These are phyloP conservation scores for Tanacetum coccineum DNA, from an alignment of 129 eudicot genomes.

Conservation along the genomic window DNA sequence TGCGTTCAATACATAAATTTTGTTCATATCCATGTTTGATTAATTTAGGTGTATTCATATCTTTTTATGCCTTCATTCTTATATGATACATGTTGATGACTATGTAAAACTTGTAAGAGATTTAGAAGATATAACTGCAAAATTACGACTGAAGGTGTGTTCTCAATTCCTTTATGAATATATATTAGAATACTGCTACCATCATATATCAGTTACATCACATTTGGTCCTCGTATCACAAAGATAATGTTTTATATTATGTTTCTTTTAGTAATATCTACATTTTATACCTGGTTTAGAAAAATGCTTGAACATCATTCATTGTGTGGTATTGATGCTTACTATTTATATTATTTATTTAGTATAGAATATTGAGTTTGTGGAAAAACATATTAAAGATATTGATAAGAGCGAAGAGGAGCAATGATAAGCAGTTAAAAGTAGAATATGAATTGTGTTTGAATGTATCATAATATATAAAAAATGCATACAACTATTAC, in stretches of 20 bases:
- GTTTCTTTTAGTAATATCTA: too few species aligned
- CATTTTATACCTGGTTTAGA: too few species aligned
- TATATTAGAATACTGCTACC: neutral
- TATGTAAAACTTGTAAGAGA: too few species aligned
- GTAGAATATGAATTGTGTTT: conserved; percentile 76
- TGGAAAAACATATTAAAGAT: conserved; percentile 76
- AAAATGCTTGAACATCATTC: conserved; percentile 2
- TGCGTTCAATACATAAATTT: too few species aligned
- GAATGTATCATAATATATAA: conserved; percentile 43
- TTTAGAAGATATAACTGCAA: too few species aligned
- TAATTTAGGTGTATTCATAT: too few species aligned
- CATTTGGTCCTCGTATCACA: neutral
- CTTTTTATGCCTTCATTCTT: too few species aligned
- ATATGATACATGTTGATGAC: too few species aligned
- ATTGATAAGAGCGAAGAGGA: conserved; percentile 98
- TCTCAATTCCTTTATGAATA: conserved; percentile 6
- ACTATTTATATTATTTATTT: conserved; percentile 10
- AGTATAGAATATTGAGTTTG: conserved; percentile 79
- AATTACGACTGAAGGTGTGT: conserved; percentile 78
- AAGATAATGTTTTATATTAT: too few species aligned
- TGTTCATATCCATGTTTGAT: too few species aligned
- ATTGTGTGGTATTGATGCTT: neutral
- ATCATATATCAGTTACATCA: neutral
- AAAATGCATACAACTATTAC: too few species aligned
- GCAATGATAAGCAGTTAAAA: conserved; percentile 93